These are phyloP conservation scores for Astrothelium macrocarpum DNA, from an alignment of 495 filamentous ascomycete genomes.

Conservation along the genomic window DNA sequence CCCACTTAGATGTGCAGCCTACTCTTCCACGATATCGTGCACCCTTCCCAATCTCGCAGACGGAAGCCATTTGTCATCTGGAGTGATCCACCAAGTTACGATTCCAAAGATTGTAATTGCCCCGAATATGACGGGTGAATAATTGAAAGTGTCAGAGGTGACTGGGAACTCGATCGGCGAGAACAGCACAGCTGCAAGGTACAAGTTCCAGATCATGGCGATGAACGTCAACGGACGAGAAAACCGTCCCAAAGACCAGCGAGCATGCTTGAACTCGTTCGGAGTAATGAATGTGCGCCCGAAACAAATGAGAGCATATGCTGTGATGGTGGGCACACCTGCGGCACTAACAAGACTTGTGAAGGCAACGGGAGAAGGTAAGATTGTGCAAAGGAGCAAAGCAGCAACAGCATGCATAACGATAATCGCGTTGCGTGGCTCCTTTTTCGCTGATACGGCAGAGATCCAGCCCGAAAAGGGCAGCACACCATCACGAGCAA, in stretches of 20 bases:
- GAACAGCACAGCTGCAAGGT: conserved; percentile 24
- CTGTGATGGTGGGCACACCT: conserved; percentile 41
- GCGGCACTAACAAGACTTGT: conserved; percentile 40
- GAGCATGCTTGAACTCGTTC: conserved; percentile 25
- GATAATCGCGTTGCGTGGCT: conserved; percentile 46
- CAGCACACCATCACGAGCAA: conserved; percentile 47
- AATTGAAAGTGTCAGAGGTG: conserved; percentile 22
- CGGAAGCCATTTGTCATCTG: conserved; percentile 25
- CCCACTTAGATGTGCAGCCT: background rate
- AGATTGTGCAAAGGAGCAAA: conserved; percentile 43
- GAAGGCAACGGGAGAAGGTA: conserved; percentile 46
- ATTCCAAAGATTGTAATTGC: conserved; percentile 25
- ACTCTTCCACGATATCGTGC: conserved; percentile 20
- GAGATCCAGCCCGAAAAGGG: conserved; percentile 48
- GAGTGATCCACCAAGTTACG: conserved; percentile 20
- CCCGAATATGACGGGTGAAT: conserved; percentile 26
- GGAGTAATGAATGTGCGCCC: conserved; percentile 40
- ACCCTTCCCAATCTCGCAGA: conserved; percentile 22
- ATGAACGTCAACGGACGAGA: conserved; percentile 23
- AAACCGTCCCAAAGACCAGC: conserved; percentile 23
- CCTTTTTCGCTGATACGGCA: conserved; percentile 37
- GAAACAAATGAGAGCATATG: conserved; percentile 46
- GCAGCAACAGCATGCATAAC: conserved; percentile 44
- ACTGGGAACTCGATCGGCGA: conserved; percentile 25
- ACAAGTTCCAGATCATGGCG: conserved; percentile 25